Evolutionary conservation across 2,329 filamentous ascomycete species (phyloP), one percentile per base, ranked within the genome.

Genomic region (Aspergillus piperis): DNA sequence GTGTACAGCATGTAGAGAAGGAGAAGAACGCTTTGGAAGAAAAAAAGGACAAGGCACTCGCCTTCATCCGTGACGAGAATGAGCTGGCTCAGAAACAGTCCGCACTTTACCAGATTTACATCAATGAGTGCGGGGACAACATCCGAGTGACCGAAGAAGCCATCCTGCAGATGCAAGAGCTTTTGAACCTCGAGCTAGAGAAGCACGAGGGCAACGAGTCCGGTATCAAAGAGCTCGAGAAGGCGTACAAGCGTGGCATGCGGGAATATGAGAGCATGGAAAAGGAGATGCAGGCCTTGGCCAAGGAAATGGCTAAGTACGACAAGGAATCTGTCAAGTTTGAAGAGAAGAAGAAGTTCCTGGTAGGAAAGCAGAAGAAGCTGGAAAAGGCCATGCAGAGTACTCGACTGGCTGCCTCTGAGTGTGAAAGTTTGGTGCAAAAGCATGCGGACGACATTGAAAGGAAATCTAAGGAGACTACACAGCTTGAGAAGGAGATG

Each of bases 271-370:
- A 96, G 66, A 81, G 82, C 1, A 86, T 96, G 64, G 91, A 96
- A 67, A 94, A 96, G 76, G 84, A 91, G 55, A 88, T 89, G 0
- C 91, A 97, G 67, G 83, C 81, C 25, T 82, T 96, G 57, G 80
- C 89, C 62, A 96, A 96, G 73, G 91, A 98, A 73, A 88, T 95
- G 78, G 88, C 92, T 48, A 94, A 93, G 72, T 92, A 96, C 63
- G 96, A 99, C 72, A 96, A 98, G 73, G 95, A 98, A 72, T 88
- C 89, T 21, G 95, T 99, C 77, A 99, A 99, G 73, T 93, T 96
- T 67, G 94, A 98, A 66, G 96, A 99, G 77, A 98, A 98, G 82
- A 89, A 90, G 75, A 99, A 99, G 74, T 98, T 98, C 76, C 79
- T 99, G 66, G 82, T 85, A 2, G 89, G 89, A 71, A 99, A 99